These are phyloP conservation scores for Talaromyces borbonicus DNA, from an alignment of 495 filamentous ascomycete genomes.

Conservation along the genomic window DNA sequence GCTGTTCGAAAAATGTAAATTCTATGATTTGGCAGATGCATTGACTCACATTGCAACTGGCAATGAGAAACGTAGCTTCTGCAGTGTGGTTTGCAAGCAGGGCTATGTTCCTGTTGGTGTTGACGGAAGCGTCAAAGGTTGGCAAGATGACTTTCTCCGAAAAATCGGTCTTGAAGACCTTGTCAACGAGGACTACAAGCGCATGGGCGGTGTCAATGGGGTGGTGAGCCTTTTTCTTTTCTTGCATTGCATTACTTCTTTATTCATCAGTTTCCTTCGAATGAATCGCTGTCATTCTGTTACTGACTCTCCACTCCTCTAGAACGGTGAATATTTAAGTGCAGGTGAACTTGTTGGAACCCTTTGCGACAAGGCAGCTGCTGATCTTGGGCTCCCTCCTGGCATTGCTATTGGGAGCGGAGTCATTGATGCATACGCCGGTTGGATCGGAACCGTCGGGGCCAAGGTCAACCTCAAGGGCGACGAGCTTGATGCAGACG, in stretches of 20 bases:
- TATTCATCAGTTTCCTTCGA: constrained; percentile 5
- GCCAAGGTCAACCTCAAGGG: constrained; percentile 69
- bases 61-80: constrained; percentile 82
- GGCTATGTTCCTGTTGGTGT: constrained; percentile 91
- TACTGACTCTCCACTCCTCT: constrained; percentile 2
- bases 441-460: constrained; percentile 97
- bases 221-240: constrained; percentile 60
- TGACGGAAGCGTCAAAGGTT: constrained; percentile 94
- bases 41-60: constrained; percentile 94
- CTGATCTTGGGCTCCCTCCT: constrained; percentile 72
- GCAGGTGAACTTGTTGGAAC: constrained; percentile 84
- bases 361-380: constrained; percentile 71
- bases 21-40: constrained; percentile 91
- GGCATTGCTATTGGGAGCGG: constrained; percentile 91
- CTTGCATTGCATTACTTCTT: constrained; percentile 10
- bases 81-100: constrained; percentile 91
- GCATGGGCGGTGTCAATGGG: constrained; percentile 87
- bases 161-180: constrained; percentile 78
- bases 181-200: constrained; percentile 72
- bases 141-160: constrained; percentile 88
- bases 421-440: constrained; percentile 96
- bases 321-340: constrained; percentile 87
- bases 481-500: constrained; percentile 48
- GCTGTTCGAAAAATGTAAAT: constrained; percentile 83
- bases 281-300: background rate